Evolutionary conservation across 1,284 basidiomycete species (phyloP), one percentile per base, ranked within the genome.

Genomic region (Rhodotorula sp.): DNA sequence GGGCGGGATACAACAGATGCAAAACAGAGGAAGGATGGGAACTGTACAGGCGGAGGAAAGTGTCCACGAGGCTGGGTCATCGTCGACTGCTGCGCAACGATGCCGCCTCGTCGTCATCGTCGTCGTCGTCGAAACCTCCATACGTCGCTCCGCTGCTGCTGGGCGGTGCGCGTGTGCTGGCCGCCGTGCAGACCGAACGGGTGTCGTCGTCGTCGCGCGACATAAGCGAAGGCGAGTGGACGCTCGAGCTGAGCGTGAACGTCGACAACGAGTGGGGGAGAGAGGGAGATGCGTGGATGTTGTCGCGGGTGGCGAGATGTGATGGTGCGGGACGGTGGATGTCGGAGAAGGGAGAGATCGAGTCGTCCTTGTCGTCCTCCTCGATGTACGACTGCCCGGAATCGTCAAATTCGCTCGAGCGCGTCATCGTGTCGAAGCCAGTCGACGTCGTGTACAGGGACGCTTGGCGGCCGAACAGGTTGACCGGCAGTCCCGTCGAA

Each of bases 131-230:
- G 50, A 47, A 59, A 1, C 71, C 61, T 9, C 71, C 71, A 31
- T 68, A 73, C 31, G 68, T 73, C 50, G 71, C 71, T 8, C 71
- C 71, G 16, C 58, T 57, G 37, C 65, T 68, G 31, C 64, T 67
- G 44, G 70, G 67, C 16, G 50, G 31, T 2, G 58, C 40, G 30
- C 53, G 58, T 63, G 62, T 65, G 56, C 55, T 55, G 20, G 58
- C 34, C 4, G 58, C 34, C 4, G 57, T 67, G 51, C 51, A 40
- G 4, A 71, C 20, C 40, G 57, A 60, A 7, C 46, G 28, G 20
- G 31, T 57, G 44, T 66, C 69, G 18, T 13, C 53, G 26, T n/a
- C 40, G 37, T 46, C 40, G 20, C 31, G 52, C 11, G 53, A 54
- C 26, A 30, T 26, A 11, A 61, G 6, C 37, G 56, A 53, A 3